phyloP scores from a whole-genome alignment of 768 basidiomycete genomes.

The Termitomyces sp. region DNA sequence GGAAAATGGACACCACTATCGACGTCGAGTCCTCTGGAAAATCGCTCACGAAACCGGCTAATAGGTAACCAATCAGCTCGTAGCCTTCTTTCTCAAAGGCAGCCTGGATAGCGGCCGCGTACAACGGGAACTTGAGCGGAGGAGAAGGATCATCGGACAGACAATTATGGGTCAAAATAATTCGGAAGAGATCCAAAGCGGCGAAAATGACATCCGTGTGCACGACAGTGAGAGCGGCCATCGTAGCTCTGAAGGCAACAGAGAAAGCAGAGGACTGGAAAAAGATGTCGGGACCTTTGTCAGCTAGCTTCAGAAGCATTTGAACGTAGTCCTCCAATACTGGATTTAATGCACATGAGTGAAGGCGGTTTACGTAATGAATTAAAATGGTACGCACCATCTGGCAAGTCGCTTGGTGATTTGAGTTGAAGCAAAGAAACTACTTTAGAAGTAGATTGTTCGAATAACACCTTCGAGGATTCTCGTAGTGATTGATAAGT shows the following conservation, averaged over 20 bases:
- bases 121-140: constrained; percentile 59
- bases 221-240: constrained; percentile 79
- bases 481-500: constrained; percentile 45
- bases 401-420: constrained; percentile 73
- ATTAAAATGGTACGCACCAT: constrained; percentile 56
- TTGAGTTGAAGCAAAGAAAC: constrained; percentile 65
- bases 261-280: constrained; percentile 79
- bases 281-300: constrained; percentile 68
- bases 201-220: constrained; percentile 80
- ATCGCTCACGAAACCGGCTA: constrained; percentile 78
- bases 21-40: constrained; percentile 86
- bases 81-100: constrained; percentile 71
- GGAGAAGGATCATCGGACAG: constrained; percentile 41
- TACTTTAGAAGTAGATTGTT: constrained; percentile 70
- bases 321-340: constrained; percentile 95
- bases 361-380: neutral
- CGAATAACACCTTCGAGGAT: constrained; percentile 64
- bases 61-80: constrained; percentile 61
- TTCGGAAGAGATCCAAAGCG: constrained; percentile 76
- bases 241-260: constrained; percentile 67
- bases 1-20: constrained; percentile 73
- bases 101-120: constrained; percentile 56
- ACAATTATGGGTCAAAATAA: constrained; percentile 72
- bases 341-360: constrained; percentile 24
- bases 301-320: constrained; percentile 65